Percentiles rank a stretch among this genome's conserved stretches.
These are phyloP conservation scores for Gynochthodes officinalis DNA, from an alignment of 257 asterid genomes.

Conservation along the genomic window DNA sequence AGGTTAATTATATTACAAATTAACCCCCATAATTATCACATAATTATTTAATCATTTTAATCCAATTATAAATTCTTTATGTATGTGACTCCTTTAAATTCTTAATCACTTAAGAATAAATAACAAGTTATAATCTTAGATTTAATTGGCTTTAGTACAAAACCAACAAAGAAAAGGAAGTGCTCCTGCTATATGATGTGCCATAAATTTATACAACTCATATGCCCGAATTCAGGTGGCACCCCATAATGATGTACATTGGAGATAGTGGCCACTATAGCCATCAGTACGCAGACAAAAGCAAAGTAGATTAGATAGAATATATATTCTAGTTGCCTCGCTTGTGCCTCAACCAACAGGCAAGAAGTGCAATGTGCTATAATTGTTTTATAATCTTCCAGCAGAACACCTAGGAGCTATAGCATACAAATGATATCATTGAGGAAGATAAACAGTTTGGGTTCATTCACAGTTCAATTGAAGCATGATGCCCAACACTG, in stretches of 20 bases:
- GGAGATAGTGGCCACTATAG: neutral
- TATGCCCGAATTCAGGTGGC: neutral
- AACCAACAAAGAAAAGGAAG: too few species aligned
- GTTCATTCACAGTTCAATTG: neutral
- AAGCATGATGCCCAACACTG: neutral
- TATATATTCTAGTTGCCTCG: neutral
- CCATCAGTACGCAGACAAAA: neutral
- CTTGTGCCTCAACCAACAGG: neutral
- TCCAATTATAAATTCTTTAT: too few species aligned
- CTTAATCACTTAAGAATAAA: too few species aligned
- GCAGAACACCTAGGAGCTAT: neutral
- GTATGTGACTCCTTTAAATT: too few species aligned
- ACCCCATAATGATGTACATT: neutral
- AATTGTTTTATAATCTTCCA: neutral
- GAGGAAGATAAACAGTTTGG: neutral
- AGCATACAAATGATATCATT: neutral
- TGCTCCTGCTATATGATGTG: neutral
- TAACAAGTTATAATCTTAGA: too few species aligned
- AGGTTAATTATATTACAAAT: too few species aligned
- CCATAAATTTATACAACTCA: neutral
- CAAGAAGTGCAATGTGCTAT: neutral
- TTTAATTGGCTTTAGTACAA: too few species aligned
- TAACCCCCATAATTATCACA: too few species aligned
- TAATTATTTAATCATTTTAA: too few species aligned
- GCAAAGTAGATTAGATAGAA: too few species aligned